Base-by-base conservation (phyloP, 371 early-diverging fungal genomes). In the Rhizopus sp. region DNA sequence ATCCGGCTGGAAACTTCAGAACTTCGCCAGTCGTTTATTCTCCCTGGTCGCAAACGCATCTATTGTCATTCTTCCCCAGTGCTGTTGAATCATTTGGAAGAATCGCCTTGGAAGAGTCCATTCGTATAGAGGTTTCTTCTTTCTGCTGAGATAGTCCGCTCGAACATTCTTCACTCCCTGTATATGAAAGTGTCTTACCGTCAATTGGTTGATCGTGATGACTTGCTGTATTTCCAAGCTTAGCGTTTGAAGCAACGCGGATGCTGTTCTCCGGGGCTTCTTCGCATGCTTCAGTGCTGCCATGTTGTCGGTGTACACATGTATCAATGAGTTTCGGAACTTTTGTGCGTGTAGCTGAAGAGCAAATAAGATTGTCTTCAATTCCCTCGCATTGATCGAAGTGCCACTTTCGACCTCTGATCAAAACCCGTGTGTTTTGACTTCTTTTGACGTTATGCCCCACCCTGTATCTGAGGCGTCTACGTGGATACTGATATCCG, bases 221-320 rank as follows among this genome's bases (percentile, higher is more conserved):
- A 23, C 23, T 23, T 23, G 23, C 23, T 23, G 23, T 23, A 23
- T 23, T 23, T 23, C 23, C 23, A 23, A 23, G 23, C 23, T 23
- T 23, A 23, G 2, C 2, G 23, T 23, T 2, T 23, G 23, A 23
- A 23, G 23, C 2, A 23, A 5, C 40, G 5, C 23, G 65, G n/a
- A 65, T 4, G 53, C 48, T 15, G 56, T 60, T 30, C 63, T 55
- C 32, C 63, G 62, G 0, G 52, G 30, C 16, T 63, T 62, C 9
- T 31, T 42, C 0, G 37, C 58, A 44, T 69, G 64, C 37, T 64
- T 62, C 16, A 69, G 23, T 1, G 60, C 64, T 32, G 69, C 64
- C 29, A 34, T 64, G 55, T 57, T 69, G 60, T 69, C 65, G 0
- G 44, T n/a, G 29, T 23, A 55, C 0, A 68, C 52, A 17, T 23